Evolutionary conservation across 305 asterid genomes (phyloP).

Genomic region (Plantago lanceolata): DNA sequence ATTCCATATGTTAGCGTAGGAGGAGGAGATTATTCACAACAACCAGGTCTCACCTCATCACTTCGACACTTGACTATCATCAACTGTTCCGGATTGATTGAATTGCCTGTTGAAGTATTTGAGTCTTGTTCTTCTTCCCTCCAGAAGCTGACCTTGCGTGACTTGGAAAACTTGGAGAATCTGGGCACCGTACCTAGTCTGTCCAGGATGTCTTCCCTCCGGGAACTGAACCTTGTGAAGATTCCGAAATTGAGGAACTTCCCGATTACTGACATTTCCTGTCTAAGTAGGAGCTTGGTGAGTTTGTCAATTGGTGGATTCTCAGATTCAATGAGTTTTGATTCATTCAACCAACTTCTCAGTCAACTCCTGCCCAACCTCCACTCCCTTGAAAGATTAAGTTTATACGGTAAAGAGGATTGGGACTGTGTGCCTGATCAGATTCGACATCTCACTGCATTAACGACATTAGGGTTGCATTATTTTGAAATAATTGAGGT

Average conservation of each 20-base stretch:
- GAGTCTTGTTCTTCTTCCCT: no score
- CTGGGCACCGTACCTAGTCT: no score
- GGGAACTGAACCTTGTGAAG: no score
- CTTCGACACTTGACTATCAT: no score
- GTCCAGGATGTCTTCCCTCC: no score
- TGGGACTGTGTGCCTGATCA: slow-evolving; percentile 21
- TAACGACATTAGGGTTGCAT: not conserved
- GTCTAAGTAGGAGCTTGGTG: not conserved
- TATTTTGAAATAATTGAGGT: slow-evolving; percentile 20
- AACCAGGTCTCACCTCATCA: no score
- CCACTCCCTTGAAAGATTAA: not conserved
- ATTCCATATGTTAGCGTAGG: no score
- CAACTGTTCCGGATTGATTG: no score
- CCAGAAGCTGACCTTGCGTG: no score
- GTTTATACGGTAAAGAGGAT: slow-evolving; percentile 13
- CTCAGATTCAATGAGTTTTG: not conserved
- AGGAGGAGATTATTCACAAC: no score
- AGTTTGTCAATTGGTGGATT: not conserved
- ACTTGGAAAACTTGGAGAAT: no score
- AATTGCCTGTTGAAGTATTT: no score
- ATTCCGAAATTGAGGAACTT: not conserved
- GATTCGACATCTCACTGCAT: slow-evolving; percentile 21
- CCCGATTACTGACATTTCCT: not conserved
- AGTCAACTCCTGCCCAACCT: not conserved
- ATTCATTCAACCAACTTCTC: not conserved